Conservation (phyloP, 129 eudicot genomes). For the Tagetes patula region DNA sequence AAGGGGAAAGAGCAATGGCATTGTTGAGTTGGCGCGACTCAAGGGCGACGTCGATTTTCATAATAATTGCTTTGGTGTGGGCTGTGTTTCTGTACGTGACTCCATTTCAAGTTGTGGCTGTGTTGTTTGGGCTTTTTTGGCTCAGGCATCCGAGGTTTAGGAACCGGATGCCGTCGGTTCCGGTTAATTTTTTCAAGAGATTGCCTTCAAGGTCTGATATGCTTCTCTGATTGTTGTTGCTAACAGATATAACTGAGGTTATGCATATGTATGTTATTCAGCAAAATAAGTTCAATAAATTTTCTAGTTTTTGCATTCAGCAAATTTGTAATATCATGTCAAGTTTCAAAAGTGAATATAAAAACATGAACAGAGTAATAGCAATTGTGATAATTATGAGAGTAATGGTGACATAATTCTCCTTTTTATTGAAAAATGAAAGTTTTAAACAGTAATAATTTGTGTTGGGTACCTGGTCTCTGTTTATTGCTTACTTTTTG, state of each 20-base stretch:
- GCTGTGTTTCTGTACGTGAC: slow-evolving; percentile 82
- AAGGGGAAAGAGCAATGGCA: slow-evolving; percentile 72
- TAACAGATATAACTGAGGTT: slow-evolving; percentile 1
- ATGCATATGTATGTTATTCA: slow-evolving; percentile 20
- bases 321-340: neutral
- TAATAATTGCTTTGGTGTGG: slow-evolving; percentile 58
- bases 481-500: no score
- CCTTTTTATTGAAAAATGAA: no score
- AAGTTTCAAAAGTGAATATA: neutral
- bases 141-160: slow-evolving; percentile 84
- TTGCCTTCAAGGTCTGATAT: slow-evolving; percentile 71
- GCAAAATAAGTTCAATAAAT: slow-evolving; percentile 22
- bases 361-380: no score
- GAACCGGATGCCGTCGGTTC: slow-evolving; percentile 73
- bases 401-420: no score
- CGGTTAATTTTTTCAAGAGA: slow-evolving; percentile 84
- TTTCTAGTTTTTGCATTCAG: slow-evolving; percentile 20
- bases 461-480: no score
- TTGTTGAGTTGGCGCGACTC: slow-evolving; percentile 93
- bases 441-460: no score
- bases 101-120: slow-evolving; percentile 78
- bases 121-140: slow-evolving; percentile 57
- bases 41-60: slow-evolving; percentile 85
- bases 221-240: slow-evolving; percentile 42
- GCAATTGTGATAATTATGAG: no score